phyloP scores from a whole-genome alignment of 2,329 filamentous ascomycete species.

The Pyricularia grisea region DNA sequence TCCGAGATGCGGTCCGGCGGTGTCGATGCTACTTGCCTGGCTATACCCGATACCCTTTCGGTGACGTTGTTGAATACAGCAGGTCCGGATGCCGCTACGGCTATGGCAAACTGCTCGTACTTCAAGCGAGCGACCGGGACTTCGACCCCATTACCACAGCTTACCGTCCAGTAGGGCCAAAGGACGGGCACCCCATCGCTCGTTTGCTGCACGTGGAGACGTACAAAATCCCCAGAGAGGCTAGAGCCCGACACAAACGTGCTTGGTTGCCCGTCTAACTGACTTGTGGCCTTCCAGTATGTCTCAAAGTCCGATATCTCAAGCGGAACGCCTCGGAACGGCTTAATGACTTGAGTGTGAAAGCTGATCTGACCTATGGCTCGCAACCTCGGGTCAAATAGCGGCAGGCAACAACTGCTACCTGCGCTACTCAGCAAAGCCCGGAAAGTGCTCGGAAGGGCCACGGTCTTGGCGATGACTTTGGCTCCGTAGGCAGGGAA shows the following conservation, averaged over 20 bases:
- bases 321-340: slow-evolving; percentile 82
- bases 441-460: slow-evolving; percentile 78
- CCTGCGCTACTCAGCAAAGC: slow-evolving; percentile 66
- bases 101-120: slow-evolving; percentile 54
- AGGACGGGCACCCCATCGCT: slow-evolving; percentile 79
- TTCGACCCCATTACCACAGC: slow-evolving; percentile 60
- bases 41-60: slow-evolving; percentile 27
- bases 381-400: slow-evolving; percentile 85
- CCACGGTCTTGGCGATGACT: slow-evolving; percentile 92
- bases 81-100: slow-evolving; percentile 25
- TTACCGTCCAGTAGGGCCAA: slow-evolving; percentile 76
- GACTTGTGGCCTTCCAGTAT: slow-evolving; percentile 98
- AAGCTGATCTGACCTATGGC: slow-evolving; percentile 93
- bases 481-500: slow-evolving; percentile 97
- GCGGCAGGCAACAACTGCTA: slow-evolving; percentile 69
- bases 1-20: slow-evolving; percentile 44
- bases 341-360: slow-evolving; percentile 92
- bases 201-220: slow-evolving; percentile 86
- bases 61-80: background rate
- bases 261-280: slow-evolving; percentile 75
- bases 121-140: slow-evolving; percentile 75
- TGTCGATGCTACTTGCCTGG: slow-evolving; percentile 27
- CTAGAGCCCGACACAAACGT: slow-evolving; percentile 92
- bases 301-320: slow-evolving; percentile 98
- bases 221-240: slow-evolving; percentile 88